A percentile compares a stretch with the other conserved stretches of the same genome.
Evolutionary conservation across 169 alveolate species (phyloP).

Genomic region (Plasmodium inui): DNA sequence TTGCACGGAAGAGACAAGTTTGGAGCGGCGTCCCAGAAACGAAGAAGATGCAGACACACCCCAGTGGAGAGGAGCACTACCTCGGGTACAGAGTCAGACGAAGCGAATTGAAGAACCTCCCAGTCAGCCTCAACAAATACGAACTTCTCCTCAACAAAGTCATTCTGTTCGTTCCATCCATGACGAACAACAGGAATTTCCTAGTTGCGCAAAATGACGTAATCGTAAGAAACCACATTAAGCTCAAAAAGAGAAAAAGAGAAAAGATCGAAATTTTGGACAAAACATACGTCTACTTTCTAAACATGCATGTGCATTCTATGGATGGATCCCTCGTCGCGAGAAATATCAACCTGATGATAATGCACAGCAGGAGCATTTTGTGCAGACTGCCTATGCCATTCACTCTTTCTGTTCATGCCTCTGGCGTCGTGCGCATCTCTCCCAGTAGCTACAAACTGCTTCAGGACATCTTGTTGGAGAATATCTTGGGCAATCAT

Average conservation of each 20-base stretch:
- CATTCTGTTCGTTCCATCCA: conserved; percentile 10
- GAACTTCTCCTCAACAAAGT: neutral
- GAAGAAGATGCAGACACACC: neutral
- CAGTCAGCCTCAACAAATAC: conserved; percentile 32
- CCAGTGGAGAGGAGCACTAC: neutral
- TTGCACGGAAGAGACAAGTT: neutral
- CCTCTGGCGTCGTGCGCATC: neutral
- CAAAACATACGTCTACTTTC: conserved; percentile 13
- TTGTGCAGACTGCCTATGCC: neutral
- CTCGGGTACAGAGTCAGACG: conserved; percentile 1
- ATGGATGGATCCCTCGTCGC: neutral
- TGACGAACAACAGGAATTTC: conserved; percentile 15
- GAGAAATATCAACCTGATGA: conserved; percentile 9
- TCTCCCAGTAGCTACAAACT: conserved; percentile 18
- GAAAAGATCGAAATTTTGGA: conserved; percentile 17
- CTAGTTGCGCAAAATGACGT: conserved; percentile 15
- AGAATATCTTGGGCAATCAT: conserved; percentile 18
- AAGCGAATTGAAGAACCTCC: conserved; percentile 8
- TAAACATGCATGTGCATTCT: conserved; percentile 5
- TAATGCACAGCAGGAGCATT: conserved; percentile 23
- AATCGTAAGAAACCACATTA: conserved; percentile 26
- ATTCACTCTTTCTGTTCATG: neutral
- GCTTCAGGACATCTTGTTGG: neutral
- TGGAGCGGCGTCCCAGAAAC: neutral
- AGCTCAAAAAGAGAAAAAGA: conserved; percentile 1